Conservation (phyloP, 1,284 basidiomycete genomes). For the Pseudozyma tsukubaensis region DNA sequence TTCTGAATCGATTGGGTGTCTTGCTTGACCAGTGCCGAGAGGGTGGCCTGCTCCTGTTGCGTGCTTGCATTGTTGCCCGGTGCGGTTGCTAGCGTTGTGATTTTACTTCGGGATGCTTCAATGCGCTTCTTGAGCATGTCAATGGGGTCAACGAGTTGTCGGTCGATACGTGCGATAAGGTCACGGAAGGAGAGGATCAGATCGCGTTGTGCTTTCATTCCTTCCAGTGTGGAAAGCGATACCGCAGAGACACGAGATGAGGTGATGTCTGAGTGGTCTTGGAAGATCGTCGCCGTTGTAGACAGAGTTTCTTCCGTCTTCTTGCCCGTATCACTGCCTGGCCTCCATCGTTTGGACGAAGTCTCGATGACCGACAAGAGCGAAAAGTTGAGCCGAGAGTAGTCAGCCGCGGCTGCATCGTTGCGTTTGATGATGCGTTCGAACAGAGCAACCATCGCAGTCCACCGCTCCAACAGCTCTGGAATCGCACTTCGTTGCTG, state of each 20-base stretch:
- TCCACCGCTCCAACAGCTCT: slow-evolving; percentile 46
- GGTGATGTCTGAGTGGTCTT: slow-evolving; percentile 38
- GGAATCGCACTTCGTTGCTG: slow-evolving; percentile 47
- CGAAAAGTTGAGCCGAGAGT: slow-evolving; percentile 48
- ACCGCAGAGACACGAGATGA: slow-evolving; percentile 34
- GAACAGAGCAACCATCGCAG: slow-evolving; percentile 43
- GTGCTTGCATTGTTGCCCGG: slow-evolving; percentile 9
- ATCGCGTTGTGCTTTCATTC: slow-evolving; percentile 50
- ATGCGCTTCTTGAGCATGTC: slow-evolving; percentile 46
- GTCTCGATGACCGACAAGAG: slow-evolving; percentile 43
- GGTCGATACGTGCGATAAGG: slow-evolving; percentile 38
- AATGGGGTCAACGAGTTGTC: slow-evolving; percentile 47
- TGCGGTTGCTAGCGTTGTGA: slow-evolving; percentile 28
- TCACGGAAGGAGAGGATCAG: slow-evolving; percentile 49
- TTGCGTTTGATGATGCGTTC: slow-evolving; percentile 49
- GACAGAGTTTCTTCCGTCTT: slow-evolving; percentile 37
- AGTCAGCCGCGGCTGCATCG: slow-evolving; percentile 51
- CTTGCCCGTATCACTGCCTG: slow-evolving; percentile 35
- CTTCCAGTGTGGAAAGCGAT: slow-evolving; percentile 36
- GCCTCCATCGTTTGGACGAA: slow-evolving; percentile 40
- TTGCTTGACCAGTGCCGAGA: slow-evolving; percentile 33
- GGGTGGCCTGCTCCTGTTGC: slow-evolving; percentile 43
- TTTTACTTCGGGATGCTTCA: slow-evolving; percentile 33
- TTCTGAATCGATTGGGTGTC: slow-evolving; percentile 42
- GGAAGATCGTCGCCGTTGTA: slow-evolving; percentile 27